Base-by-base conservation (phyloP, 352 stramenopile genomes). In the Phytopythium chamaehyphon region DNA sequence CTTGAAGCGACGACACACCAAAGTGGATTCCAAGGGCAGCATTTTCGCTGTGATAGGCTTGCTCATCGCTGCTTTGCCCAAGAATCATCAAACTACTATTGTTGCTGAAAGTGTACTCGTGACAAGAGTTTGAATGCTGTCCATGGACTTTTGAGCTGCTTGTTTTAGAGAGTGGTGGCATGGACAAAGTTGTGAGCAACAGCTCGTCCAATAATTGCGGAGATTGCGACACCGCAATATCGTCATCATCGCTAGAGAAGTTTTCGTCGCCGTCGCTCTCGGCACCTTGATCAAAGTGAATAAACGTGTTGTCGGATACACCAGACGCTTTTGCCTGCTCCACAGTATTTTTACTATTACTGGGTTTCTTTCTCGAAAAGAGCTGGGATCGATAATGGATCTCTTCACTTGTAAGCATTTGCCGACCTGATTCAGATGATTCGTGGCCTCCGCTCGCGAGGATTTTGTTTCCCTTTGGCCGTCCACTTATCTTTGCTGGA, bases 121-220 rank as follows among this genome's bases (percentile, higher is more conserved):
- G 40, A 35, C n/a, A 6, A 10, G 36, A 38, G 12, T 40, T 33
- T 11, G 47, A 35, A 12, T 44, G 36, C n/a, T 21, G 11, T 1
- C 26, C 35, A 4, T 36, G 33, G 3, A 0, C 15, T 14, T 53
- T 42, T 21, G 10, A 8, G 6, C 21, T 22, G 8, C 59, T 61
- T 28, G 37, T 55, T 35, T 71, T 81, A 10, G 62, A 59, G 6
- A 88, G 45, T 16, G 76, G 76, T 0, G 79, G 79, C 72, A 90
- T 77, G 6, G 78, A 87, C 24, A 92, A 46, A 6, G 78, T 92
- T n/a, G 76, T 88, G 1, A 92, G 47, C 24, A 92, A 54, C 23
- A 90, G 40, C 50, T 92, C 81, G 15, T 92, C 81, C 0, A 92
- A 66, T 6, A 86, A 44, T 36, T 90, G 76, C 9, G 76, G 66